Conservation (phyloP, 2,329 filamentous ascomycete genomes). For the Ophiostoma sp. region DNA sequence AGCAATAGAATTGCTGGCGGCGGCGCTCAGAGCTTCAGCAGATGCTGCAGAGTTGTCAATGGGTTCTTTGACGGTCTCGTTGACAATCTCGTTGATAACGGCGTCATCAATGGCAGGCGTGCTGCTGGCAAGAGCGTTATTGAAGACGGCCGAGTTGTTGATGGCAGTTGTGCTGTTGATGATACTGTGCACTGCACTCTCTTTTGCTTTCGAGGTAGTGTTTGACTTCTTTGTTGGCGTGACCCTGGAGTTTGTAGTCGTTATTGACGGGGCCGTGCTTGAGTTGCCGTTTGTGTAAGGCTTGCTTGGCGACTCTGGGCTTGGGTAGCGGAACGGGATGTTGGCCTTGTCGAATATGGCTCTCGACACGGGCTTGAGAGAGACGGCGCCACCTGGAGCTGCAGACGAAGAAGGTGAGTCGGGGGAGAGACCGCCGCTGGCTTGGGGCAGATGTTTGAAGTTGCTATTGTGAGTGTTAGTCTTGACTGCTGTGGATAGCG, state of each 20-base stretch:
- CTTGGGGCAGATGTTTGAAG: constrained; percentile 49
- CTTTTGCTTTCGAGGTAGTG: constrained; percentile 18
- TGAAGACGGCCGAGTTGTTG: constrained; percentile 11
- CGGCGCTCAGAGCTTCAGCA: neutral
- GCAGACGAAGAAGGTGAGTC: constrained; percentile 25
- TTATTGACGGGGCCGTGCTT: constrained; percentile 28
- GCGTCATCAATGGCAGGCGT: constrained; percentile 12
- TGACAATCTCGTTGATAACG: constrained; percentile 6
- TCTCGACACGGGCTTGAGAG: constrained; percentile 48
- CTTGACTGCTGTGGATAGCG: neutral
- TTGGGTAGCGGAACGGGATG: constrained; percentile 39
- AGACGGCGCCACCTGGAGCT: constrained; percentile 36
- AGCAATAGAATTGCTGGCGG: neutral
- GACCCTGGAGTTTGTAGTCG: constrained; percentile 29
- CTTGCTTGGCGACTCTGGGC: constrained; percentile 34
- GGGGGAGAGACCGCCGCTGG: constrained; percentile 18
- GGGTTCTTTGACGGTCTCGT: constrained; percentile 10
- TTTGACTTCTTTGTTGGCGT: constrained; percentile 32
- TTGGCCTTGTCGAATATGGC: constrained; percentile 44
- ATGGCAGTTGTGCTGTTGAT: constrained; percentile 13
- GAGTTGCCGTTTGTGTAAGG: constrained; percentile 17
- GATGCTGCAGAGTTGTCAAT: neutral
- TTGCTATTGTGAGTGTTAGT: constrained; percentile 41
- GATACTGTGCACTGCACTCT: constrained; percentile 23
- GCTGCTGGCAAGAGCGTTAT: neutral